Evolutionary conservation across 371 early-diverging fungal genomes (phyloP).

Genomic region (Mucor lusitanicus): DNA sequence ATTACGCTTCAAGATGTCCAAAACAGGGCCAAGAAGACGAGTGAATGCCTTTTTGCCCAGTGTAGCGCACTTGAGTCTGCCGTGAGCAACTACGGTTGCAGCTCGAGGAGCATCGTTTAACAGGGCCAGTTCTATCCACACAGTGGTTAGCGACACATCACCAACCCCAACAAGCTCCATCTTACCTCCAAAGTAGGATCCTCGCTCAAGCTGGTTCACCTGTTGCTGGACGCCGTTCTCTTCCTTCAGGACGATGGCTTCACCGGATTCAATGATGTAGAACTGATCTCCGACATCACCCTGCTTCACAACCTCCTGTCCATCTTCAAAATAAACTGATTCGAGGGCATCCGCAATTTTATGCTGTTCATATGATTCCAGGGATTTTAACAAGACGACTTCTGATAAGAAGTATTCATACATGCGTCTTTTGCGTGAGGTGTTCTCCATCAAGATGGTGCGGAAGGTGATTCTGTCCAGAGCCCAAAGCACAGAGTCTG

Average conservation of each 20-base stretch:
- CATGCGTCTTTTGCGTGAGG: slow-evolving; percentile 87
- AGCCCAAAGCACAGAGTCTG: slow-evolving; percentile 91
- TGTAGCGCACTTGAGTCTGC: slow-evolving; percentile 88
- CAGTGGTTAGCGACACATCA: not conserved
- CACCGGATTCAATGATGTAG: slow-evolving; percentile 90
- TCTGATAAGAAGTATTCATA: slow-evolving; percentile 93
- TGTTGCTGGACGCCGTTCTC: slow-evolving; percentile 74
- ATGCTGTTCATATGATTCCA: slow-evolving; percentile 91
- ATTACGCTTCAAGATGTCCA: slow-evolving; percentile 89
- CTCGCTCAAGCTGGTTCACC: slow-evolving; percentile 75
- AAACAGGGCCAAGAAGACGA: slow-evolving; percentile 88
- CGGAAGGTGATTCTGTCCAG: slow-evolving; percentile 95
- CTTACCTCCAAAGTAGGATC: slow-evolving; percentile 93
- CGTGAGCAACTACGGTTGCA: slow-evolving; percentile 86
- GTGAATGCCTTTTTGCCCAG: slow-evolving; percentile 90
- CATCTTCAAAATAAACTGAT: slow-evolving; percentile 78
- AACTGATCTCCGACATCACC: slow-evolving; percentile 85
- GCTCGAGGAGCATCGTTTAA: slow-evolving; percentile 86
- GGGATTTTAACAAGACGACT: slow-evolving; percentile 79
- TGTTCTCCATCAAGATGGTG: slow-evolving; percentile 92
- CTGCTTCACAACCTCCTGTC: slow-evolving; percentile 82
- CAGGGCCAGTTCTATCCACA: slow-evolving; percentile 80
- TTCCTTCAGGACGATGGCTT: slow-evolving; percentile 75
- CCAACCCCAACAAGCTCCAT: not conserved
- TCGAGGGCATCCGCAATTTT: slow-evolving; percentile 96